phyloP scores from a whole-genome alignment of 768 basidiomycete genomes.

The Boletus edulis region DNA sequence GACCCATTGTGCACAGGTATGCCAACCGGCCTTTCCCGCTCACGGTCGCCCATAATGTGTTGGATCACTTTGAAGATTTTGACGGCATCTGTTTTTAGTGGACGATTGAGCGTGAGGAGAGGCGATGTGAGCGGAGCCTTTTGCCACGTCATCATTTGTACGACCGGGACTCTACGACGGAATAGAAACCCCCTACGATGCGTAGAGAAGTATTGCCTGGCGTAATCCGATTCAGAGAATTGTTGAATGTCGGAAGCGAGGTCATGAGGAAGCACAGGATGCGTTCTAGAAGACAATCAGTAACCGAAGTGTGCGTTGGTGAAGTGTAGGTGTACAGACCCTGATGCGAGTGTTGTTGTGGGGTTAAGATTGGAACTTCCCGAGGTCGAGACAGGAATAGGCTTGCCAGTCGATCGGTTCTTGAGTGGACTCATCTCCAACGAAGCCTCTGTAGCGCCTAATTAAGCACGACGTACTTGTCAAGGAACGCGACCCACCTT shows the following conservation, averaged over 20 bases:
- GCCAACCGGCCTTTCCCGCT: conserved; percentile 60
- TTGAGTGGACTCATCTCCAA: conserved; percentile 74
- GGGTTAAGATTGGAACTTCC: conserved; percentile 28
- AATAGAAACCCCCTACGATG: conserved; percentile 90
- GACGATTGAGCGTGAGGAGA: conserved; percentile 65
- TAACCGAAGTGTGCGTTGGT: background rate
- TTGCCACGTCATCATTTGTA: conserved; percentile 91
- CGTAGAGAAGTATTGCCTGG: conserved; percentile 84
- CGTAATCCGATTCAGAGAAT: conserved; percentile 84
- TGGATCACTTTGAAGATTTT: conserved; percentile 88
- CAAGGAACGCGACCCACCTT: conserved; percentile 42
- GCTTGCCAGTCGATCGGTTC: conserved; percentile 56
- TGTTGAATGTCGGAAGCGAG: conserved; percentile 84
- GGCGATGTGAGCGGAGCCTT: conserved; percentile 73
- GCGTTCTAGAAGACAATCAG: conserved; percentile 46
- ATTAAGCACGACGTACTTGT: background rate
- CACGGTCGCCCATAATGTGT: conserved; percentile 90
- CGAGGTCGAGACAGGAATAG: conserved; percentile 55
- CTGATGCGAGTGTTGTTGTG: conserved; percentile 55
- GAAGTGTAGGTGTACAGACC: conserved; percentile 43
- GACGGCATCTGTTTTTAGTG: conserved; percentile 73
- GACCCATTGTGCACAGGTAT: conserved; percentile 46
- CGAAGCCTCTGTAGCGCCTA: conserved; percentile 50
- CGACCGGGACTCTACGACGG: conserved; percentile 75
- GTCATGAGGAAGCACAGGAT: conserved; percentile 76